Evolutionary conservation across 345 rosid genomes (phyloP).

Genomic region (Melaleuca quinquenervia): DNA sequence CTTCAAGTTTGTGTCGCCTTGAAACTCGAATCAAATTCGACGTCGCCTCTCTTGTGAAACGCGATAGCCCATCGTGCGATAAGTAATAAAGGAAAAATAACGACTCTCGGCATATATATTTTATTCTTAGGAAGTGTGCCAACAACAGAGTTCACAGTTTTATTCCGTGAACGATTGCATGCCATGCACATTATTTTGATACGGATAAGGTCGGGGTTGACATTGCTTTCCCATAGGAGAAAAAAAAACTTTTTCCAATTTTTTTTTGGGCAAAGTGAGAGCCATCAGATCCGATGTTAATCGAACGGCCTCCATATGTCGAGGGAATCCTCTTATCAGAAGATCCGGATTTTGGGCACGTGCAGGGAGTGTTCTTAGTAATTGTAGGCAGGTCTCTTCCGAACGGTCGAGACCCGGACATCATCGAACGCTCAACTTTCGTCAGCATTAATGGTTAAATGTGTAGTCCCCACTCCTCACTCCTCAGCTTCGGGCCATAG

Average conservation of each 20-base stretch:
- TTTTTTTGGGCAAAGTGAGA: too few relatives aligned
- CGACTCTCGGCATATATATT: neutral
- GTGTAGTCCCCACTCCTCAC: fast-evolving
- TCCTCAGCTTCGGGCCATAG: too few relatives aligned
- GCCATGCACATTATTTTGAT: too few relatives aligned
- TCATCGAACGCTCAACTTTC: neutral
- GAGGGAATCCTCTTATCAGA: too few relatives aligned
- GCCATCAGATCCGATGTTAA: too few relatives aligned
- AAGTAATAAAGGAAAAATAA: neutral
- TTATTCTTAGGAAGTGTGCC: fast-evolving
- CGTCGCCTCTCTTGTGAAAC: too few relatives aligned
- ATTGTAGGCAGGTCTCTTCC: neutral
- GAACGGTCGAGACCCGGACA: neutral
- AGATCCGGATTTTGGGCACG: neutral
- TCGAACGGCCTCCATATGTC: too few relatives aligned
- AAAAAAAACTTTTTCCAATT: too few relatives aligned
- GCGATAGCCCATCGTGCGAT: neutral
- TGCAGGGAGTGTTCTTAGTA: neutral
- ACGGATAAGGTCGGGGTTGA: too few relatives aligned
- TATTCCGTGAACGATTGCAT: too few relatives aligned
- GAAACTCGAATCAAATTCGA: neutral
- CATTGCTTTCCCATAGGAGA: too few relatives aligned
- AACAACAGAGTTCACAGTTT: neutral
- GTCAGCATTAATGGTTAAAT: neutral
- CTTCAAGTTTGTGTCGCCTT: neutral